These are phyloP conservation scores for Phenoliferia sp. DNA, from an alignment of 1,284 basidiomycete species.

Conservation along the genomic window DNA sequence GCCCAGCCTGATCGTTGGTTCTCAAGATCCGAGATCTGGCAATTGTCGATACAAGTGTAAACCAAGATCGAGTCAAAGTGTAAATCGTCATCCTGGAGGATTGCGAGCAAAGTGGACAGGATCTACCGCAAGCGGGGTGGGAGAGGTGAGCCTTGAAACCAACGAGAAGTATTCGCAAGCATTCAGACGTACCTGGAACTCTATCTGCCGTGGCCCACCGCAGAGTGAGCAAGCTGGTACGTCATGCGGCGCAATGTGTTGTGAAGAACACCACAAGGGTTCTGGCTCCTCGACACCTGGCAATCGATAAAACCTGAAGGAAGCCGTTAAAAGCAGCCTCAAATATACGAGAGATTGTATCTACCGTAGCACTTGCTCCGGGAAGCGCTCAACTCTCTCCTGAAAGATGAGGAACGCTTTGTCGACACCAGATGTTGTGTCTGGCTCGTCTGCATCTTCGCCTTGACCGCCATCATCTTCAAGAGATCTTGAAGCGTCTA, in stretches of 20 bases:
- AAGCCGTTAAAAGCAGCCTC: not conserved
- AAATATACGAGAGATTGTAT: not conserved
- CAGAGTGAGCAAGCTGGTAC: constrained; percentile 24
- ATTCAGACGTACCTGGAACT: constrained; percentile 29
- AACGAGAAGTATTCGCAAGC: too few relatives aligned
- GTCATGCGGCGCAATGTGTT: constrained; percentile 9
- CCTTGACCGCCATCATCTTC: constrained; percentile 17
- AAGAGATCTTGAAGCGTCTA: constrained; percentile 2
- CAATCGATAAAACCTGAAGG: constrained; percentile 27
- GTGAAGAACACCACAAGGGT: constrained; percentile 18
- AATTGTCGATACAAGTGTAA: constrained; percentile 27
- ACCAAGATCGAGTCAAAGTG: constrained; percentile 29
- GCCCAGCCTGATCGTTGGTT: constrained; percentile 20
- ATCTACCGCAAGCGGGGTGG: constrained; percentile 2
- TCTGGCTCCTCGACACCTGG: constrained; percentile 26
- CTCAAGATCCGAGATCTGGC: constrained; percentile 15
- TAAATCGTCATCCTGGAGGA: constrained; percentile 19
- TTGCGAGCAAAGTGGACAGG: constrained; percentile 24
- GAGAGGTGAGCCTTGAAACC: too few relatives aligned
- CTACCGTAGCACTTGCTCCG: constrained; percentile 28
- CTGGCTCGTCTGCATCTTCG: constrained; percentile 22
- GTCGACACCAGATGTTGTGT: constrained; percentile 28
- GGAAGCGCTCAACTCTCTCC: constrained; percentile 27
- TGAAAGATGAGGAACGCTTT: constrained; percentile 27
- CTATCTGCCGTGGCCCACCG: constrained; percentile 19